Base-by-base conservation (phyloP, 2,329 filamentous ascomycete species). In the Cyphellophora europaea region DNA sequence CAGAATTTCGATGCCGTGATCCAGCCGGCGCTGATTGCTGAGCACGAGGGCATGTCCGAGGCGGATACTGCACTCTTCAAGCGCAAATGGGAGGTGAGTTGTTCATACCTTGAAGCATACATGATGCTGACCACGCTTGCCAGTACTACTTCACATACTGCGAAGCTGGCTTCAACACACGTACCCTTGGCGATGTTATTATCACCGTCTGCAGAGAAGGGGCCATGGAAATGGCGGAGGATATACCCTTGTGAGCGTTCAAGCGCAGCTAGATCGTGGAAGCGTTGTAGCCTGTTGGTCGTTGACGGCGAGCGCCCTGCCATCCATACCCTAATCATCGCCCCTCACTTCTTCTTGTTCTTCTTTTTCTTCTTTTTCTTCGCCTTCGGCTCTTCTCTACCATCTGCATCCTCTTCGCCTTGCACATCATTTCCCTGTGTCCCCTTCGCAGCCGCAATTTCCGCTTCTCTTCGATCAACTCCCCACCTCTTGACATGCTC, bases 131-230 rank as follows among this genome's bases (percentile, higher is more conserved):
- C 33, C 17, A 4, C 11, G 15, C 5, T 32, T 21, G 8, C n/a
- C 42, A 76, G 64, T 86, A 84, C 50, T 86, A 85, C 53, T 86
- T 85, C 56, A 66, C 72, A 14, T 85, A 85, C 52, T 84, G 79
- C 43, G 80, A 85, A 54, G 79, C 79, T 25, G 80, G 79, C 0
- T 85, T 86, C 49, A 62, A 71, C 38, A 80, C 75, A 5, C 83
- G 83, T 58, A 82, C 77, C 2, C 54, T 86, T 13, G 79, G 79
- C 2, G 80, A 85, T 56, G 76, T 77, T 1, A 82, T 85, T 32
- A 74, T 87, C 43, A 83, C 77, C 0, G 74, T 82, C 8, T 75
- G 72, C 2, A 65, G 77, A 19, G 40, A 46, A 30, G 32, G 38
- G 6, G 32, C 37, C 19, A 33, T 41, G 30, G 74, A 82, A 55